Evolutionary conservation across 768 basidiomycete species (phyloP), one percentile per base, ranked within the genome.

Genomic region (Tulasnella sp.): DNA sequence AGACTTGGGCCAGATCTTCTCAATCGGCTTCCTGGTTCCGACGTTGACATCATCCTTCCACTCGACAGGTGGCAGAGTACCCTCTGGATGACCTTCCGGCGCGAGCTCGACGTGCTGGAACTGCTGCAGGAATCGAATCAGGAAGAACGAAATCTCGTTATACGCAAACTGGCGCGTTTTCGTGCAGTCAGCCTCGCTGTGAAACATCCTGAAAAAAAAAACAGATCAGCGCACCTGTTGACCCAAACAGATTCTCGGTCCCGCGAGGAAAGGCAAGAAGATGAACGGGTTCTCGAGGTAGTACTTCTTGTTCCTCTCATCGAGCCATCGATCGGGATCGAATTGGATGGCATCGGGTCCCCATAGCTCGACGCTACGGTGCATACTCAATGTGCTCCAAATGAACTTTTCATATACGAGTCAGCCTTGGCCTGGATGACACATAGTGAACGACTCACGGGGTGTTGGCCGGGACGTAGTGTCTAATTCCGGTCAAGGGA

Each of bases 341-440:
- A 90, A 92, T n/a, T 75, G 76, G 65, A 87, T 78, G 0, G 87
- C 86, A 62, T 89, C 85, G 0, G 73, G 65, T 2, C 88, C 88
- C 88, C 88, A 91, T 0, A 87, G 71, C 15, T 73, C 76, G 43
- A 19, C 49, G 15, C 58, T n/a, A 19, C 58, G 47, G 29, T 50
- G 45, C 58, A 59, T 24, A 24, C 30, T 34, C 13, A 50, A 24
- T 4, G 50, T 51, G 24, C 45, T 49, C 47, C 50, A 59, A 24
- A 38, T 38, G 45, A 43, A 56, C 23, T 43, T 24, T 43, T 44
- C 29, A 23, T 27, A 15, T 7, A 5, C 15, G 5, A 15, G 34
- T 38, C 34, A 38, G 34, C 34, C 5, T 15, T 38, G 7, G 34
- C 34, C 34, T 15, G 15, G 15, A 38, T 38, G 34, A 38, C 7